Percentiles rank a stretch among this genome's conserved stretches.
Evolutionary conservation across 2,329 filamentous ascomycete species (phyloP).

Genomic region (Pseudofabraea citricarpa): DNA sequence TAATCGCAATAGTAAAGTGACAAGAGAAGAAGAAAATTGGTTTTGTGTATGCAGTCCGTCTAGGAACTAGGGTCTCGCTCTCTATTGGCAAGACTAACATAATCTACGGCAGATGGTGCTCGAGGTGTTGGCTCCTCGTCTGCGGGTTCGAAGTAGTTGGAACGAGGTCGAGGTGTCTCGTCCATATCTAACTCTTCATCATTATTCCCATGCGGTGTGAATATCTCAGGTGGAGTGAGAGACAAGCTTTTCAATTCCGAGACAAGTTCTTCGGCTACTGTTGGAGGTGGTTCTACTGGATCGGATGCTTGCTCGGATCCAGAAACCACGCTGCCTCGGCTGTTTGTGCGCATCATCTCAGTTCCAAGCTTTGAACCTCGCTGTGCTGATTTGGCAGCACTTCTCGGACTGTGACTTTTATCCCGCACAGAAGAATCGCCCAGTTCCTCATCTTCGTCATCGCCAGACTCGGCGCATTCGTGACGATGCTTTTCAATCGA

Average conservation of each 20-base stretch:
- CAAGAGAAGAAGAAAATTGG: too few species aligned
- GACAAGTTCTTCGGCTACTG: slow-evolving; percentile 21
- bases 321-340: slow-evolving; percentile 69
- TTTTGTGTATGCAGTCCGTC: background rate
- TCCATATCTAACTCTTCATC: slow-evolving; percentile 19
- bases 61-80: background rate
- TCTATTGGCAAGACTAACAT: slow-evolving; percentile 1
- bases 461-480: slow-evolving; percentile 81
- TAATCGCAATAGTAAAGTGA: too few species aligned
- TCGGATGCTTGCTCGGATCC: slow-evolving; percentile 22
- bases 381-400: slow-evolving; percentile 51
- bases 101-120: slow-evolving; percentile 8
- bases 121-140: slow-evolving; percentile 25
- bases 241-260: slow-evolving; percentile 20
- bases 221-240: slow-evolving; percentile 24
- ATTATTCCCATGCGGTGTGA: slow-evolving; percentile 14
- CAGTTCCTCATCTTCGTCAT: slow-evolving; percentile 91
- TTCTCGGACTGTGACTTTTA: slow-evolving; percentile 34
- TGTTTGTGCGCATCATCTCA: slow-evolving; percentile 98
- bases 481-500: slow-evolving; percentile 66
- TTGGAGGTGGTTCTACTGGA: slow-evolving; percentile 20
- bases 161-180: slow-evolving; percentile 23
- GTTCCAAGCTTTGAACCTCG: slow-evolving; percentile 87
- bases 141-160: slow-evolving; percentile 9
- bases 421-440: slow-evolving; percentile 45